Evolutionary conservation across 495 filamentous ascomycete species (phyloP).

Genomic region (Lindgomyces ingoldianus): DNA sequence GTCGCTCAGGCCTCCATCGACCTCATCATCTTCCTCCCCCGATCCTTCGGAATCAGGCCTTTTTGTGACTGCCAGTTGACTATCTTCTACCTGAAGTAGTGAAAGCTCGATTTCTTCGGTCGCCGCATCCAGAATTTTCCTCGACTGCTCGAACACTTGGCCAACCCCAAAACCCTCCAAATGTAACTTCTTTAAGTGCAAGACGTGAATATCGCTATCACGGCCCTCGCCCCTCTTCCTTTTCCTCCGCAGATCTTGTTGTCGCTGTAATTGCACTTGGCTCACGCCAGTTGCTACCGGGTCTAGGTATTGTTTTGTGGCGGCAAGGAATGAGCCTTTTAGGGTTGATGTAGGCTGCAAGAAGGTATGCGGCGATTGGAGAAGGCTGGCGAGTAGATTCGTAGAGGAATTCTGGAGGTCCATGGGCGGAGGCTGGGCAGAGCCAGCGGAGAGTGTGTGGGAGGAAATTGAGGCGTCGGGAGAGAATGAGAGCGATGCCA

Average conservation of each 20-base stretch:
- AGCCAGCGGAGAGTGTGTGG: conserved; percentile 39
- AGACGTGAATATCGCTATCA: conserved; percentile 46
- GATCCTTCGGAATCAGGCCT: background rate
- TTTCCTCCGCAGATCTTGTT: conserved; percentile 57
- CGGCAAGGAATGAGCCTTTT: conserved; percentile 63
- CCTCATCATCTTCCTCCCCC: conserved; percentile 10
- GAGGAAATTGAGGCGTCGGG: conserved; percentile 38
- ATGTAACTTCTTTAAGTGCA: conserved; percentile 77
- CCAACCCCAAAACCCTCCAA: conserved; percentile 82
- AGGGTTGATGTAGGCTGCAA: conserved; percentile 66
- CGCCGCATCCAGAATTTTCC: conserved; percentile 67
- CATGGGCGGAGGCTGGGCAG: conserved; percentile 34
- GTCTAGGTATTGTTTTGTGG: conserved; percentile 77
- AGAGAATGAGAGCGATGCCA: conserved; percentile 36
- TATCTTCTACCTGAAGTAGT: conserved; percentile 43
- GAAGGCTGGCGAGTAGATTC: conserved; percentile 50
- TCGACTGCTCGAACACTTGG: conserved; percentile 94
- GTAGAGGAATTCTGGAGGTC: conserved; percentile 22
- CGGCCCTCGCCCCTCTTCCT: conserved; percentile 58
- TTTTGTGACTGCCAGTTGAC: conserved; percentile 19
- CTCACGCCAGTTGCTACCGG: conserved; percentile 69
- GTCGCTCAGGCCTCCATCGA: conserved; percentile 5
- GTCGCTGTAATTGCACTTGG: conserved; percentile 50
- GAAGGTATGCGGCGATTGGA: conserved; percentile 58
- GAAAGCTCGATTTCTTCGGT: conserved; percentile 54